Conservation (phyloP, 2,329 filamentous ascomycete species). For the Helminthosporium solani region DNA sequence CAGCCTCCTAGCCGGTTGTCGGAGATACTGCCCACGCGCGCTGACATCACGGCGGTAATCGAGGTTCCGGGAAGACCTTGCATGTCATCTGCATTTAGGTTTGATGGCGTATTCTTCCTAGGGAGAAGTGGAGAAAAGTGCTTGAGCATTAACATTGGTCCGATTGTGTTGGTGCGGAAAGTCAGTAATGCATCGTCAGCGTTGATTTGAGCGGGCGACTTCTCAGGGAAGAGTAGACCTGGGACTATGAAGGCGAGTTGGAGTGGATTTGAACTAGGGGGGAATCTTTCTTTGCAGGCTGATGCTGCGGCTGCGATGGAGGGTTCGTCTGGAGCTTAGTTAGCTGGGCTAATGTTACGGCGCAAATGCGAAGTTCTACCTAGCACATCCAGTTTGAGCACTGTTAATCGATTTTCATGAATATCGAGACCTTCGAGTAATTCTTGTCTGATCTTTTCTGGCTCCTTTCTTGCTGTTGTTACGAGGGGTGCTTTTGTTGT, state of each 20-base stretch:
- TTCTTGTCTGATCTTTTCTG: conserved; percentile 49
- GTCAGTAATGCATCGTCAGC: conserved; percentile 63
- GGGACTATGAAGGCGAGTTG: conserved; percentile 70
- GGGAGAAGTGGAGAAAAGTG: conserved; percentile 72
- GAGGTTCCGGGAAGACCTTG: conserved; percentile 52
- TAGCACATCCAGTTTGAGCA: conserved; percentile 59
- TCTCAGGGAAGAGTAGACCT: conserved; percentile 72
- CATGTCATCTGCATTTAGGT: conserved; percentile 11
- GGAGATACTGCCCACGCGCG: conserved; percentile 70
- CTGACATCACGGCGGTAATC: conserved; percentile 73
- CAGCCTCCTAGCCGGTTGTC: conserved; percentile 76
- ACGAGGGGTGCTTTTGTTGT: conserved; percentile 61
- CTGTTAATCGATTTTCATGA: conserved; percentile 50
- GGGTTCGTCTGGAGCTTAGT: conserved; percentile 56
- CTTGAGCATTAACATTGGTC: conserved; percentile 74
- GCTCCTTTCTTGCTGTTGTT: conserved; percentile 59
- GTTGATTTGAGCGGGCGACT: conserved; percentile 65
- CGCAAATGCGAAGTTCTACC: conserved; percentile 41
- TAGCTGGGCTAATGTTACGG: not conserved
- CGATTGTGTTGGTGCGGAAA: conserved; percentile 72
- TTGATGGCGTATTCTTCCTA: conserved; percentile 43
- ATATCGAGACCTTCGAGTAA: conserved; percentile 54
- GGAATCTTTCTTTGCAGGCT: conserved; percentile 56
- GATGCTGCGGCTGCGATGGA: conserved; percentile 61
- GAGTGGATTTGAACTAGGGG: conserved; percentile 53